Evolutionary conservation across 1,284 basidiomycete species (phyloP), one percentile per base, ranked within the genome.

Genomic region (Anthracocystis setariae): DNA sequence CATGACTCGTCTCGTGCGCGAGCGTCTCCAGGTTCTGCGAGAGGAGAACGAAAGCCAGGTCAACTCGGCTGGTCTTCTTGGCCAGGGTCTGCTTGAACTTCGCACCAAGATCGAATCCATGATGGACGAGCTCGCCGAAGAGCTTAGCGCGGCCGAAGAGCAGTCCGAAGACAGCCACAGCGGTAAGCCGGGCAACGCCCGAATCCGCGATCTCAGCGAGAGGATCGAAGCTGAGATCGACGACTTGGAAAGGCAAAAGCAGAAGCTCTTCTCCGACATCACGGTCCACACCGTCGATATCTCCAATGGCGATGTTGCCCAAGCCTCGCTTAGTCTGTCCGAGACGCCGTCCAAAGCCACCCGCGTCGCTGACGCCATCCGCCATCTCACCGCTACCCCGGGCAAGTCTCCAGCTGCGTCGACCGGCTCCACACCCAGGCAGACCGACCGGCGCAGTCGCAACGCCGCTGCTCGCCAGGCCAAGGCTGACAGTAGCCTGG

Each of bases 31-130:
- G 32, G 57, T 56, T 5, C 39, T 76, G 45, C 60, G 66, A 43
- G 63, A 71, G 44, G 70, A 73, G 43, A 70, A 70, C 47, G 70
- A 76, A 53, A 68, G 38, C 17, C 74, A 76, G 56, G 73, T 70
- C 52, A 71, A 78, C 56, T 78, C 79, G 12, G 79, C 77, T 2
- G 79, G 74, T 45, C 56, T 74, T 17, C 69, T 80, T 8, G 79
- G 79, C n/a, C 73, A 76, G 35, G 77, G 71, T 23, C 55, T 80
- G 23, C 61, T 80, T 13, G 69, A 73, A 23, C 62, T 78, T 32
- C 72, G 74, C 46, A 62, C 51, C 52, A 71, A 67, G 53, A 76
- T 80, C 51, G 77, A 80, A 33, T 65, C 64, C 3, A 46, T 80
- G 42, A 67, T 76, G 55, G 79, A 80, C 42, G 75, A 77, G 46